Conservation (phyloP, 139 green algal species). For the Chlorella sp. region DNA sequence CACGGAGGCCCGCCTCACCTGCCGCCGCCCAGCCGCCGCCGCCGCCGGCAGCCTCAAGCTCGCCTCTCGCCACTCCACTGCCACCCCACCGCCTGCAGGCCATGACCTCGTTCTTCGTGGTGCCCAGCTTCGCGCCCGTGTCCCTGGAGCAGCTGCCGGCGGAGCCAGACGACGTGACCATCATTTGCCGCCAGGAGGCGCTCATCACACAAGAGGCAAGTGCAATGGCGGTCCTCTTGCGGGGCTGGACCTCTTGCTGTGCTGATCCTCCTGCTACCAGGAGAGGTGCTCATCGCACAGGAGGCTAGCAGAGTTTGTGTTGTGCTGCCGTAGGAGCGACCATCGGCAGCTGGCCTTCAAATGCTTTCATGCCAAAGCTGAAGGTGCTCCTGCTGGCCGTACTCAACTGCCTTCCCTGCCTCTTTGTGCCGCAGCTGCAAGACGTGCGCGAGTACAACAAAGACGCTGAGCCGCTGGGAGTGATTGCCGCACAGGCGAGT, state of each 20-base stretch:
- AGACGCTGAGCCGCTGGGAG: conserved; percentile 9
- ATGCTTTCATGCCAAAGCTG: no score
- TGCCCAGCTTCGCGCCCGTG: conserved; percentile 34
- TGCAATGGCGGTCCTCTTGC: background rate
- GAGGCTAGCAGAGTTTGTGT: no score
- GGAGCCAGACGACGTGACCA: conserved; percentile 35
- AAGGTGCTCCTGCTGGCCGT: no score
- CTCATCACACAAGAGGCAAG: conserved; percentile 28
- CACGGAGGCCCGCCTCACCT: no score
- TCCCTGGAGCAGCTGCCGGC: conserved; percentile 36
- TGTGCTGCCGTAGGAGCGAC: no score
- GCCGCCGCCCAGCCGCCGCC: no score
- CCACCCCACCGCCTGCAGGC: no score
- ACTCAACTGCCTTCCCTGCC: background rate
- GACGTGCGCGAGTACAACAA: conserved; percentile 27
- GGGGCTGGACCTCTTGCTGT: background rate
- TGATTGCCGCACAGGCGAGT: background rate
- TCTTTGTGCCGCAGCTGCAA: background rate
- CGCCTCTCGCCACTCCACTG: no score
- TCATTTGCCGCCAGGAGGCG: conserved; percentile 26
- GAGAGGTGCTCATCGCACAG: no score
- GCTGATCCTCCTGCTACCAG: no score
- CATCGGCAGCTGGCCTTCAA: no score
- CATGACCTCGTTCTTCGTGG: conserved; percentile 43
- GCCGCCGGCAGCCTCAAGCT: no score